Base-by-base conservation (phyloP, 805 yeast genomes). In the Debaryomyces hansenii region DNA sequence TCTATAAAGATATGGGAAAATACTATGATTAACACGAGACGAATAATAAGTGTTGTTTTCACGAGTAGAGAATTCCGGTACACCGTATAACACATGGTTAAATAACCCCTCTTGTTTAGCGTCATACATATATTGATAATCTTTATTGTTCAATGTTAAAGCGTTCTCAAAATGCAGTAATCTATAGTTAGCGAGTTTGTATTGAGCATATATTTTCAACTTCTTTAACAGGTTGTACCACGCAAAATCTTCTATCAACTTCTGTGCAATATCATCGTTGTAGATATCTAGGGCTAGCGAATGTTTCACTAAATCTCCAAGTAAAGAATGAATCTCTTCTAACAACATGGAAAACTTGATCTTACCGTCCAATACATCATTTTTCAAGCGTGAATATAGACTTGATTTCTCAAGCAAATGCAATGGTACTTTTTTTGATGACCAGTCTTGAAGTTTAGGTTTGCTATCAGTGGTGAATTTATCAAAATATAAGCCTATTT, bases 201-300 rank as follows among this genome's bases (percentile, higher is more conserved):
- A 70, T 45, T 77, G 76, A 12, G 85, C 76, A 42, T 82, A 84
- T 4, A 83, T 70, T 42, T 69, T 74, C 32, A 87, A 58, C 62
- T 89, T 89, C 52, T 73, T 77, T 52, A 72, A 76, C 43, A 77
- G 67, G 51, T 77, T 72, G 69, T 84, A 89, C 90, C 96, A 86
- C 1, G 97, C 90, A 55, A 79, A 85, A 55, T 89, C 97, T 37
- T 75, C 67, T 0, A 74, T 64, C 45, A 83, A 78, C 29, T 77
- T 72, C 1, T 67, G 64, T 51, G 80, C 82, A 21, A 88, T 69
- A 1, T 70, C 60, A 3, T 57, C 56, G 15, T 77, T 74, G 49
- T 74, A 73, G 2, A 53, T 56, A 54, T 87, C 91, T 54, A 78
- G 84, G 1, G 53, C 47, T 0, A 47, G 44, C 1, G 86, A 66